Evolutionary conservation across 78 protist genomes (phyloP), one percentile per base, ranked within the genome.

Genomic region (Dictyostelium firmibasis): DNA sequence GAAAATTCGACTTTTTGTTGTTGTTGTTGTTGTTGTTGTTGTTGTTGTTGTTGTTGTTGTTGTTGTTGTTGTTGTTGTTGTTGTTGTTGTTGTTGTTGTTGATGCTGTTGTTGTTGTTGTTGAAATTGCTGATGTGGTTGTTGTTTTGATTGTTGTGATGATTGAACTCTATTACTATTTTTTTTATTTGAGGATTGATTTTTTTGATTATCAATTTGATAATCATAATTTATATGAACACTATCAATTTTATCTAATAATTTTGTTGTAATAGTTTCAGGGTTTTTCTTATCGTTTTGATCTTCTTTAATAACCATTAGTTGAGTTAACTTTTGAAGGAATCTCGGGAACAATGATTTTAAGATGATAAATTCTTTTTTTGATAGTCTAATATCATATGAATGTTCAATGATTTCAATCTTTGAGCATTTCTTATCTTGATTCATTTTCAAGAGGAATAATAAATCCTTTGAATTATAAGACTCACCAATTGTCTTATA

Each of bases 401-500:
- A 81, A 33, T 81, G 86, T n/a, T 81, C 60, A n/a, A 81, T 53
- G 31, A 81, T 81, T 57, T 81, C 86, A 33, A 81, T 53, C 44
- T 81, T 81, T 44, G 86, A 81, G 16, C 86, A 81, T 53, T 81
- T 33, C 25, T 81, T 44, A 11, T 53, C 23, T 18, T 27, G 50
- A 14, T 69, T 69, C 44, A 53, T 81, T 53, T 81, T 81, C 3
- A 81, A 81, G 3, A 81, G 74, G 33, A 81, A 41, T 81, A 41
- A 36, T n/a, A 81, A 36, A 47, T 81, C 86, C 29, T 81, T 81
- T 36, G 75, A 53, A 60, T 81, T n/a, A 8, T 44, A 53, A 13
- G 75, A 53, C 5, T 81, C 57, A 33, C 86, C 86, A 57, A 81
- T 81, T 18, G 25, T 44, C 35, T 29, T 81, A 20, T 36, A 81